phyloP scores from a whole-genome alignment of 345 rosid species.

The Salix udensis region DNA sequence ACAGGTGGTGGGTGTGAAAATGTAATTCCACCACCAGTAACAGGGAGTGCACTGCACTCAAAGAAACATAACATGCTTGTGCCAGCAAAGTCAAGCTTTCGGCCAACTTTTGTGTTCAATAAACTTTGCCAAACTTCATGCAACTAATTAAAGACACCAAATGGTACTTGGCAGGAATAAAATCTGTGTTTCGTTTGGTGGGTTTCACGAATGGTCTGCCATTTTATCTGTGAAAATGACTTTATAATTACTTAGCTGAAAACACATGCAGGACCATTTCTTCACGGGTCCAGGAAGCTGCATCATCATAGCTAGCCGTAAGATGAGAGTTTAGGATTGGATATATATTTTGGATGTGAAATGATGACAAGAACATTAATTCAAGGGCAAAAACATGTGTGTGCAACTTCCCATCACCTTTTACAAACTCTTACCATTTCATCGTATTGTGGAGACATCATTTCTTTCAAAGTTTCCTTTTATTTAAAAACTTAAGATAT shows the following conservation, averaged over 20 bases:
- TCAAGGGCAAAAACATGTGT: constrained; percentile 28
- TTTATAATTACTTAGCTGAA: not conserved
- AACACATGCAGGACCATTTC: constrained; percentile 22
- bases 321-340: constrained; percentile 23
- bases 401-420: constrained; percentile 36
- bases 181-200: constrained; percentile 19
- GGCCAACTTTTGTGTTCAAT: constrained; percentile 42
- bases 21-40: constrained; percentile 29
- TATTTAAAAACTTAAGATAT: not conserved
- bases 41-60: constrained; percentile 85
- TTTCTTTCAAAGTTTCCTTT: constrained; percentile 30
- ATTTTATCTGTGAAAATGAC: not conserved
- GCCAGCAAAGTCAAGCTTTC: constrained; percentile 84
- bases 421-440: constrained; percentile 35
- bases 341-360: constrained; percentile 1
- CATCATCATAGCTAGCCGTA: constrained; percentile 31
- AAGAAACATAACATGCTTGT: constrained; percentile 60
- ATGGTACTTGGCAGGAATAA: constrained; percentile 1
- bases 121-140: constrained; percentile 29
- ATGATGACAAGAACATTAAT: constrained; percentile 13
- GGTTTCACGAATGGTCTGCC: constrained; percentile 32
- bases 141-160: constrained; percentile 22
- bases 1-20: constrained; percentile 21
- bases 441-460: constrained; percentile 37
- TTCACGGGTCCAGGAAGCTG: constrained; percentile 33